Evolutionary conservation across 148 eudicot species (phyloP).

Genomic region (Rhododendron kiyosumense): DNA sequence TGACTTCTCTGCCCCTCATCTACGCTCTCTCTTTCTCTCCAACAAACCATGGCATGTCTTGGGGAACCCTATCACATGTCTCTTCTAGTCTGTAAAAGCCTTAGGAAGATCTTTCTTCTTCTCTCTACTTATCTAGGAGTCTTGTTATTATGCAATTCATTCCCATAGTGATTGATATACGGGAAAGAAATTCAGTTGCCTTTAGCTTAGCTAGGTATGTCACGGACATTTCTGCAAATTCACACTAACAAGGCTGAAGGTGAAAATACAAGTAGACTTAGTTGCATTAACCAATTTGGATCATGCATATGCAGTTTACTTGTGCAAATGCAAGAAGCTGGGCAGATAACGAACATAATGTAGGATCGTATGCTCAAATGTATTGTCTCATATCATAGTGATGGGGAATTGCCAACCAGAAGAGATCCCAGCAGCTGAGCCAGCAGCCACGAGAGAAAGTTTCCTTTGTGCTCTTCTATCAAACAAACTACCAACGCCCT

Average conservation of each 20-base stretch:
- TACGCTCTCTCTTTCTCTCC: not conserved
- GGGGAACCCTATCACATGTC: not conserved
- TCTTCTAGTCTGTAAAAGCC: not conserved
- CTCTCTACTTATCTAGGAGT: not conserved
- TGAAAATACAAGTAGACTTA: not conserved
- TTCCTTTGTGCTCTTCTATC: conserved; percentile 40
- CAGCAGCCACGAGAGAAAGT: conserved; percentile 81
- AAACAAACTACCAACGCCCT: conserved; percentile 52
- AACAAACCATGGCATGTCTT: not conserved
- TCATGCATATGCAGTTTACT: not conserved
- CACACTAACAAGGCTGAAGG: not conserved
- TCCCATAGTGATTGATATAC: not conserved
- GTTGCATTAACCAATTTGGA: not conserved
- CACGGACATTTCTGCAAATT: not conserved
- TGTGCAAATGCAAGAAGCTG: not conserved
- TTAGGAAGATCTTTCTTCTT: not conserved
- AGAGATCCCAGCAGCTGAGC: conserved; percentile 95
- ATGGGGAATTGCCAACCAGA: conserved; percentile 63
- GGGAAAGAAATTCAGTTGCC: not conserved
- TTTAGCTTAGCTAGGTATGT: not conserved
- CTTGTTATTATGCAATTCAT: not conserved
- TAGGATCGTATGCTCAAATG: not conserved
- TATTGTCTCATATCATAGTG: conserved; percentile 13
- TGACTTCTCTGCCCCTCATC: not conserved
- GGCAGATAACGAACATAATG: not conserved